Percentiles rank a stretch among this genome's conserved stretches.
These are phyloP conservation scores for Betula pendula DNA, from an alignment of 306 rosid species.

Conservation along the genomic window DNA sequence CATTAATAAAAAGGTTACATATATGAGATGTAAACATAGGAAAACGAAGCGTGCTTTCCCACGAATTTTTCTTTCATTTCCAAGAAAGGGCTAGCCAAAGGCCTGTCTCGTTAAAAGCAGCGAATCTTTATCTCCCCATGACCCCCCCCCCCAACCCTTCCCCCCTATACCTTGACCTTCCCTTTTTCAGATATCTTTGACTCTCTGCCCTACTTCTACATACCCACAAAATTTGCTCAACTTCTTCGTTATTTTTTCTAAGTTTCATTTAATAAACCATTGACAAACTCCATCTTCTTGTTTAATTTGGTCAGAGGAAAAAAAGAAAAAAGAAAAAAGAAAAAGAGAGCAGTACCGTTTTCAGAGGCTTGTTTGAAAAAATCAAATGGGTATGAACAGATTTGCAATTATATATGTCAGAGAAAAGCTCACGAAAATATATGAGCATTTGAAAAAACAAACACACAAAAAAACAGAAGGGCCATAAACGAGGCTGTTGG, in stretches of 20 bases:
- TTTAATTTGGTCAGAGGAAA: background rate
- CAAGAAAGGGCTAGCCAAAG: slow-evolving; percentile 64
- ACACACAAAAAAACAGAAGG: slow-evolving; percentile 10
- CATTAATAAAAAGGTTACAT: background rate
- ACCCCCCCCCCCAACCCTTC: background rate
- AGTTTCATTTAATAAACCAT: background rate
- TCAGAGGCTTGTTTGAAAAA: no score
- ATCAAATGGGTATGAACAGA: no score
- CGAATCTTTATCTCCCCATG: slow-evolving; percentile 54
- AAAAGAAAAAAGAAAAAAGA: no score
- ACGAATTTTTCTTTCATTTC: slow-evolving; percentile 79
- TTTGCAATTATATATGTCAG: background rate
- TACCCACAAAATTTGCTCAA: background rate
- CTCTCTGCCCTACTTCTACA: background rate
- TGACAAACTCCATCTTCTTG: background rate
- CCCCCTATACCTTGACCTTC: background rate
- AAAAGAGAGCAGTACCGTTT: no score
- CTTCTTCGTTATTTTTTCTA: no score
- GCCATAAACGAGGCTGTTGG: slow-evolving; percentile 28
- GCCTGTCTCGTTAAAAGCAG: slow-evolving; percentile 58
- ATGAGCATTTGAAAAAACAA: slow-evolving; percentile 3
- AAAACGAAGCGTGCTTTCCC: slow-evolving; percentile 64
- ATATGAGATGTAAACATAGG: slow-evolving; percentile 38
- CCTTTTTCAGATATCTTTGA: background rate
- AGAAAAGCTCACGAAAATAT: background rate